Evolutionary conservation across 1,139 yeast genomes (phyloP), one percentile per base, ranked within the genome.

Genomic region (Kodamaea suecica): DNA sequence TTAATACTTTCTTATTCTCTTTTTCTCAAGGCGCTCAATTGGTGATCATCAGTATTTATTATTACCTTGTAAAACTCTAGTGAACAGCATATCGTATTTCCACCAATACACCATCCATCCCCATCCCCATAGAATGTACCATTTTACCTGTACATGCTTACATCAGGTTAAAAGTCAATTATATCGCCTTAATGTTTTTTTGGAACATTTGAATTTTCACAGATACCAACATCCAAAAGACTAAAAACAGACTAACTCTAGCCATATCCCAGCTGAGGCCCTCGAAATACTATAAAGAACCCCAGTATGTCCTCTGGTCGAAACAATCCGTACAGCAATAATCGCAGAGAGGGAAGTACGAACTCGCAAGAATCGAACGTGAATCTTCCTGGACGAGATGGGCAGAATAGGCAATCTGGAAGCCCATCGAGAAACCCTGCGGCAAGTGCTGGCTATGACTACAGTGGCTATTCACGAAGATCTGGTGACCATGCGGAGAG

Each of bases 271-370:
- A n/a, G n/a, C n/a, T n/a, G n/a, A n/a, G n/a, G n/a, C n/a, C n/a
- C n/a, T n/a, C n/a, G n/a, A n/a, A n/a, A n/a, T n/a, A 23, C 14
- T 23, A 23, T 10, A 6, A 12, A 23, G 14, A 23, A 23, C 14
- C n/a, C 27, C 13, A 26, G 16, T 26, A 15, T 26, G 29, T 28
- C 19, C 13, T 29, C 31, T 8, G 6, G 15, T 23, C 28, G 19
- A 9, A 17, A 16, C 28, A 38, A 34, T 23, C 39, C 41, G 11
- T 38, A 38, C 27, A 31, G 39, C 27, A 31, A 38, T 28, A 35
- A 28, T 13, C 41, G 41, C n/a, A 28, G 41, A 32, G 41, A 38
- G 14, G 28, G 28, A 12, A 17, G 28, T 12, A 24, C 34, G 13
- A 16, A 25, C 32, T 15, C 26, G 19, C 31, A 25, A 25, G 15